These are phyloP conservation scores for Lipomyces mesembrius DNA, from an alignment of 805 yeast genomes.

Conservation along the genomic window DNA sequence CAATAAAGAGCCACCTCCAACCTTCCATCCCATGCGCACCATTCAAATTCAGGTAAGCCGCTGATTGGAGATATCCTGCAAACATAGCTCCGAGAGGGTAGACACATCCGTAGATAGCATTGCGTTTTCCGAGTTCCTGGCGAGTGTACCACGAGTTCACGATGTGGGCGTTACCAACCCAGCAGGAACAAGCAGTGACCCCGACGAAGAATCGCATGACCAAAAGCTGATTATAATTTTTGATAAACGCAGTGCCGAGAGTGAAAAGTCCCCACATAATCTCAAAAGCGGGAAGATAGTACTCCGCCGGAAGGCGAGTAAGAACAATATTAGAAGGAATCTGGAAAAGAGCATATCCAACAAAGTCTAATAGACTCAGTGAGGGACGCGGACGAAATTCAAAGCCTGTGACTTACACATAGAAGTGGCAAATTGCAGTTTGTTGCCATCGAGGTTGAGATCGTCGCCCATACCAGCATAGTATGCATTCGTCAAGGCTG, in stretches of 20 bases:
- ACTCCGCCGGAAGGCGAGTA: conserved; percentile 44
- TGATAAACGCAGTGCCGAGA: conserved; percentile 42
- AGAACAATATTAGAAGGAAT: conserved; percentile 49
- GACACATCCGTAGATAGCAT: conserved; percentile 62
- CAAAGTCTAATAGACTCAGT: conserved; percentile 29
- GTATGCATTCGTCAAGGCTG: conserved; percentile 67
- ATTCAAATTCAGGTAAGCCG: conserved; percentile 53
- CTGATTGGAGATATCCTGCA: conserved; percentile 67
- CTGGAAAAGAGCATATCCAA: conserved; percentile 49
- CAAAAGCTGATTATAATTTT: conserved; percentile 43
- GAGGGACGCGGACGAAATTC: neutral
- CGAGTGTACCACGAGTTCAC: conserved; percentile 58
- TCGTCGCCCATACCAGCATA: conserved; percentile 64
- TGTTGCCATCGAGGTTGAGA: conserved; percentile 64
- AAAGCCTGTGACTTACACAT: conserved; percentile 47
- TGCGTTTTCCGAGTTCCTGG: conserved; percentile 63
- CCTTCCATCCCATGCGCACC: conserved; percentile 61
- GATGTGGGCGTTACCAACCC: conserved; percentile 51
- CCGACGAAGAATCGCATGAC: conserved; percentile 51
- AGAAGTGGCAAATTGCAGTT: conserved; percentile 56
- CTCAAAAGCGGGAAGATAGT: conserved; percentile 47
- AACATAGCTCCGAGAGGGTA: conserved; percentile 67
- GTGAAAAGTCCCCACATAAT: conserved; percentile 49
- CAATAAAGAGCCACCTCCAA: conserved; percentile 76
- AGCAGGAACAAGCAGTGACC: conserved; percentile 51